Evolutionary conservation across 768 basidiomycete species (phyloP), one percentile per base, ranked within the genome.

Genomic region (Amylocystis lapponica): DNA sequence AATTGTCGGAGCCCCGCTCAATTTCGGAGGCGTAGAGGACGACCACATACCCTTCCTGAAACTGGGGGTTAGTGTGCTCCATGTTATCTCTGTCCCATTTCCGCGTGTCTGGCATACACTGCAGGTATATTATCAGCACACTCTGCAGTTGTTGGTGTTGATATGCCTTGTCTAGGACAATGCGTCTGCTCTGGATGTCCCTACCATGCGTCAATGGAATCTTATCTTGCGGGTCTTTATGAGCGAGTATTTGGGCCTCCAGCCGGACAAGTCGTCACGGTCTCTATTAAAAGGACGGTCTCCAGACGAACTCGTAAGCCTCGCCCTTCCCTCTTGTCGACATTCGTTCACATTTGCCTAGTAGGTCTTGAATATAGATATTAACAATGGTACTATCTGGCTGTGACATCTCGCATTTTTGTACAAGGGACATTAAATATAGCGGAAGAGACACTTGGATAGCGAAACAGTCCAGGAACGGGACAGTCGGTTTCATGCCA

Each of bases 11-110:
- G 54, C 45, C 14, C 64, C 68, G 19, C 49, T 58, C 27, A 73
- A 71, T 47, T 58, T 64, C 16, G 80, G 79, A 3, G 76, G 80
- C 53, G 82, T 95, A 48, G 89, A 79, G 30, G 96, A 99, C 62
- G 96, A 99, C 64, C 96, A 99, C 54, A 62, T 91, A 31, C 96
- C 96, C 19, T 98, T 99, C 68, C 55, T 95, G 38, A 64, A 68
- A 27, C 66, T 70, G 48, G 96, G 96, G 2, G 92, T 98, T 13
- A 87, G 79, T 48, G 67, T 98, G 39, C 65, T 99, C 51, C 96
- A 99, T 62, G 60, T 98, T 35, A 98, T 98, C 42, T 66, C 94
- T 2, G 77, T 78, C 36, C 92, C 88, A 2, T 99, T 98, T 62
- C 96, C 96, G 3, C 46, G 31, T 2, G 91, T 95, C 13, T 97